Base-by-base conservation (phyloP, 768 basidiomycete genomes). In the Myochromella boudieri region DNA sequence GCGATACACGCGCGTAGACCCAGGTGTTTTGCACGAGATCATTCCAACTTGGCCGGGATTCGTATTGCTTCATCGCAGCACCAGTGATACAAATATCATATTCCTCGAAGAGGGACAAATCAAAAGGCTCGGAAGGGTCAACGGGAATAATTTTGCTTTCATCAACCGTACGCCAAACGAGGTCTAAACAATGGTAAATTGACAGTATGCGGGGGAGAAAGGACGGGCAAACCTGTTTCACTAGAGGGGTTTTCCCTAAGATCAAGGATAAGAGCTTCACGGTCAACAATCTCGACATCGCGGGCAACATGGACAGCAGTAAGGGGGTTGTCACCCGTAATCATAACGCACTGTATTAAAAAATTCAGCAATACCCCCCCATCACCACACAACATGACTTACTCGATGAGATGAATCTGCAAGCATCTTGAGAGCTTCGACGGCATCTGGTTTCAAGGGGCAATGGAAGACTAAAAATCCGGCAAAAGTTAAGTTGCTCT, bases 401-500 rank as follows among this genome's bases (percentile, higher is more conserved):
- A 97, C 95, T 29, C 97, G 81, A 67, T 99, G 97, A 0, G 94
- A 97, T 6, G 95, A 92, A 60, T 98, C 95, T 2, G 87, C 85
- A 43, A 99, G 74, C 91, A 95, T 95, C 67, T 89, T 92, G 48
- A 99, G 76, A 0, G 90, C 80, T 51, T 87, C 83, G 9, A 98
- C 76, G 1, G 97, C 97, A 63, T 99, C 97, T 12, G 81, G 67
- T 68, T 99, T 99, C 53, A 99, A 79, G 2, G 97, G 97, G 61
- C 95, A 98, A 61, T 97, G 95, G 82, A 99, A 99, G 17, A 99
- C 93, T 49, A 99, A 73, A 75, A 99, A 99, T 6, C 97, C 97
- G n/a, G 82, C 92, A 59, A 99, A 99, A 3, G 63, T 70, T 37
- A 99, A 75, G 1, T 69, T 62, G 49, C 81, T 82, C 67, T 99